Base-by-base conservation (phyloP, 371 early-diverging fungal genomes). In the Mucor circinelloides region DNA sequence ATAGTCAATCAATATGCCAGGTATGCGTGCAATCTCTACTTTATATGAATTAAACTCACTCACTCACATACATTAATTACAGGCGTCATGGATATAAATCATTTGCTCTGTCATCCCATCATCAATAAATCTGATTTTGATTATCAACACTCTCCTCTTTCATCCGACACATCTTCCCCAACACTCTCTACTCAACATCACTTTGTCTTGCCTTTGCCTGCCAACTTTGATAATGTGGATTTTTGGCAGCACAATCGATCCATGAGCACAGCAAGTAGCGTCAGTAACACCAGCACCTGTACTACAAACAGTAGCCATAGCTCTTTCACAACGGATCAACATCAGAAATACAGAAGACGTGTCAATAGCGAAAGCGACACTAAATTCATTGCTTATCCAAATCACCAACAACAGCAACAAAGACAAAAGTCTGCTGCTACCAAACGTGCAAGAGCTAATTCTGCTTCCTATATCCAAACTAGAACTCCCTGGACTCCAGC, bases 401-500 rank as follows among this genome's bases (percentile, higher is more conserved):
- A 27, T 27, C 52, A 52, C 13, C 56, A 56, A 3, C 55, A 54
- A 28, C 55, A 30, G 6, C 44, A 30, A 5, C 60, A 59, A 23
- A 21, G 32, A 30, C 10, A 15, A 32, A 27, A 62, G 27, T 50
- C 46, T 23, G 15, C 17, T 6, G 19, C 19, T 46, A 17, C 6
- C 1, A 46, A 40, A 27, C 68, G 59, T 8, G 12, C 21, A 25
- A 44, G 63, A 58, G 59, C 59, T 4, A 54, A 68, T 19, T 62
- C 66, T 28, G 42, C 48, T 34, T 42, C 58, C 15, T 50, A 48
- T 31, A 58, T 64, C 17, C 67, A 48, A 38, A 56, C 71, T 12
- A 36, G 71, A 46, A 63, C 60, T 13, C 73, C 81, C 13, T 81
- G 81, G 81, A 73, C 79, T 19, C 81, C 79, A 4, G 46, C 60